These are phyloP conservation scores for Hypoxylon fuscum DNA, from an alignment of 495 filamentous ascomycete genomes.

Conservation along the genomic window DNA sequence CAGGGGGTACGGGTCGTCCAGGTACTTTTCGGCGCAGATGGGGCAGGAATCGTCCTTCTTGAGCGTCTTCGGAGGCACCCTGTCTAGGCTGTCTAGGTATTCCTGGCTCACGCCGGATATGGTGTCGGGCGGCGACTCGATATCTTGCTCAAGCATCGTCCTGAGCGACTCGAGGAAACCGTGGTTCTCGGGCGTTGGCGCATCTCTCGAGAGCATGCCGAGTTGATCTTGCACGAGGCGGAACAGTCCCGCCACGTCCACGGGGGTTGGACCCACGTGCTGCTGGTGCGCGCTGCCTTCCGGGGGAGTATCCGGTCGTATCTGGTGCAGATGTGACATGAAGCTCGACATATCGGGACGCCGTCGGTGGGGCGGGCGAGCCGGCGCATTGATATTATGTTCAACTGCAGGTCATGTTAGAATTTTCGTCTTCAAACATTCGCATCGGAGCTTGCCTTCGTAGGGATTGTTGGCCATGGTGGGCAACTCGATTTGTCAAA, in stretches of 20 bases:
- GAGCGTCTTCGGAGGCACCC: conserved; percentile 75
- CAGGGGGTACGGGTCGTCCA: conserved; percentile 82
- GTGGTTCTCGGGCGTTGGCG: conserved; percentile 70
- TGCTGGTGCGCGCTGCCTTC: too few species aligned
- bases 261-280: conserved; percentile 75
- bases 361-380: conserved; percentile 57
- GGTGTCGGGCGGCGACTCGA: conserved; percentile 70
- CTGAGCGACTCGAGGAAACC: conserved; percentile 69
- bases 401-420: conserved; percentile 73
- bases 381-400: conserved; percentile 71
- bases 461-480: conserved; percentile 56
- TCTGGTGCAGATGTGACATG: conserved; percentile 76
- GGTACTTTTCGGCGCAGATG: conserved; percentile 84
- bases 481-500: too few species aligned
- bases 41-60: conserved; percentile 77
- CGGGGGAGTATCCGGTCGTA: too few species aligned
- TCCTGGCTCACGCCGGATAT: conserved; percentile 80
- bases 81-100: conserved; percentile 82
- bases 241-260: conserved; percentile 72
- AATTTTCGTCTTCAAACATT: too few species aligned
- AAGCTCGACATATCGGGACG: conserved; percentile 90
- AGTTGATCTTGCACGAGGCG: conserved; percentile 62
- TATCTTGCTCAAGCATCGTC: conserved; percentile 65
- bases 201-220: conserved; percentile 48
- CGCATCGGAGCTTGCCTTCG: conserved; percentile 49